These are phyloP conservation scores for Sphenostylis stenocarpa DNA, from an alignment of 306 rosid genomes.

Conservation along the genomic window DNA sequence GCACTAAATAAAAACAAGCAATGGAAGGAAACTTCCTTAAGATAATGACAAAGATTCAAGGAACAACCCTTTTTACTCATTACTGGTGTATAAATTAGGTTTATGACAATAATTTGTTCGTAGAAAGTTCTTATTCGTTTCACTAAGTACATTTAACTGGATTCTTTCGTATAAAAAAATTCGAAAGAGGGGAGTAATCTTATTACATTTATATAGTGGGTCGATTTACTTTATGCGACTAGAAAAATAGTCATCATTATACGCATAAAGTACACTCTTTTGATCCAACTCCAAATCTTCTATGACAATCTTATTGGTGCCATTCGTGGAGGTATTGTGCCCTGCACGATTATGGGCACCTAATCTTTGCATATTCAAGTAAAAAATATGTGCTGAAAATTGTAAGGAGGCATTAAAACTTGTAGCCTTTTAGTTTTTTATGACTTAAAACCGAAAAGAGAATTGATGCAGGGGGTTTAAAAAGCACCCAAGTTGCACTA, in stretches of 20 bases:
- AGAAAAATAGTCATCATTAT: slow-evolving; percentile 20
- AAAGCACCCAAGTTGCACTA: slow-evolving; percentile 27
- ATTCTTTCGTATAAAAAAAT: slow-evolving; percentile 19
- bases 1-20: slow-evolving; percentile 48
- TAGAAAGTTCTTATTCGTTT: slow-evolving; percentile 49
- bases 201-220: slow-evolving; percentile 25
- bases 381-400: slow-evolving; percentile 13
- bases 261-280: slow-evolving; percentile 36
- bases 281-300: slow-evolving; percentile 32
- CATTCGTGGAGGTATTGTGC: slow-evolving; percentile 31
- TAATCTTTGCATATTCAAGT: slow-evolving; percentile 34
- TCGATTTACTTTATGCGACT: slow-evolving; percentile 26
- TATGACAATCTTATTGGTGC: slow-evolving; percentile 33
- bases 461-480: slow-evolving; percentile 21
- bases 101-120: slow-evolving; percentile 45
- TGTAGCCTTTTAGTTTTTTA: background rate
- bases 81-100: slow-evolving; percentile 34
- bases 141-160: slow-evolving; percentile 39
- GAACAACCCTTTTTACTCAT: slow-evolving; percentile 27
- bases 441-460: background rate
- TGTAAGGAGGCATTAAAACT: background rate
- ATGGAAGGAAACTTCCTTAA: slow-evolving; percentile 17
- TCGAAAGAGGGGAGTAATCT: slow-evolving; percentile 3
- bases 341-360: slow-evolving; percentile 25
- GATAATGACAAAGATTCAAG: slow-evolving; percentile 46